A percentile compares a stretch with the other conserved stretches of the same genome.
phyloP scores from a whole-genome alignment of 495 filamentous ascomycete genomes.

The Talaromyces ruber region DNA sequence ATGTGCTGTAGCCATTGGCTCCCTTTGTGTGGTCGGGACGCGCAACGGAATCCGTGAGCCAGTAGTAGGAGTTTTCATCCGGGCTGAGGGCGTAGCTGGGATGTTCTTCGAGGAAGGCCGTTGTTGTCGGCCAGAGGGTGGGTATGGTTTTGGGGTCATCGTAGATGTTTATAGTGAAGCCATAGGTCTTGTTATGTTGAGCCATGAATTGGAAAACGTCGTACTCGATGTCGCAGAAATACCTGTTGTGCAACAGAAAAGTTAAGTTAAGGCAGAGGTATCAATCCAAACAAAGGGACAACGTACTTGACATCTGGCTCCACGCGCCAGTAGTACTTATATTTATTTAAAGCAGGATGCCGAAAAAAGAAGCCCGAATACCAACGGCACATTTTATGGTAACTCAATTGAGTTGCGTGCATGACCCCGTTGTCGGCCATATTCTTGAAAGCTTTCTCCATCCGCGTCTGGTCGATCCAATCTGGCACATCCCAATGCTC shows the following conservation, averaged over 20 bases:
- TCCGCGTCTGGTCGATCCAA: slow-evolving; percentile 89
- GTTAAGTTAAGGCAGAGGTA: neutral
- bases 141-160: slow-evolving; percentile 80
- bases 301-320: slow-evolving; percentile 81
- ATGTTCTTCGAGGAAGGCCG: slow-evolving; percentile 78
- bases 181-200: slow-evolving; percentile 96
- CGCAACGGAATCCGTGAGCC: slow-evolving; percentile 69
- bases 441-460: slow-evolving; percentile 71
- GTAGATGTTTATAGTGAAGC: slow-evolving; percentile 97
- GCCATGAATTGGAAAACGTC: slow-evolving; percentile 98
- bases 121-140: slow-evolving; percentile 86
- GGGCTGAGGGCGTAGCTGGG: slow-evolving; percentile 63
- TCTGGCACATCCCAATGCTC: slow-evolving; percentile 90
- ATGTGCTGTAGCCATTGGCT: slow-evolving; percentile 91
- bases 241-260: slow-evolving; percentile 23
- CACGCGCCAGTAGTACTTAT: slow-evolving; percentile 96
- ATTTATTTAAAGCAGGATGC: slow-evolving; percentile 75
- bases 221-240: slow-evolving; percentile 99
- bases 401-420: slow-evolving; percentile 78
- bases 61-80: slow-evolving; percentile 74
- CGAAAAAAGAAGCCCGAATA: slow-evolving; percentile 97
- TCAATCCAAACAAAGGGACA: neutral
- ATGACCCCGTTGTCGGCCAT: slow-evolving; percentile 79
- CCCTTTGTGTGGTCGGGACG: slow-evolving; percentile 71
- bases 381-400: slow-evolving; percentile 99